Evolutionary conservation across 352 stramenopile genomes (phyloP), one percentile per base, ranked within the genome.

Genomic region (Globisporangium abappressorium): DNA sequence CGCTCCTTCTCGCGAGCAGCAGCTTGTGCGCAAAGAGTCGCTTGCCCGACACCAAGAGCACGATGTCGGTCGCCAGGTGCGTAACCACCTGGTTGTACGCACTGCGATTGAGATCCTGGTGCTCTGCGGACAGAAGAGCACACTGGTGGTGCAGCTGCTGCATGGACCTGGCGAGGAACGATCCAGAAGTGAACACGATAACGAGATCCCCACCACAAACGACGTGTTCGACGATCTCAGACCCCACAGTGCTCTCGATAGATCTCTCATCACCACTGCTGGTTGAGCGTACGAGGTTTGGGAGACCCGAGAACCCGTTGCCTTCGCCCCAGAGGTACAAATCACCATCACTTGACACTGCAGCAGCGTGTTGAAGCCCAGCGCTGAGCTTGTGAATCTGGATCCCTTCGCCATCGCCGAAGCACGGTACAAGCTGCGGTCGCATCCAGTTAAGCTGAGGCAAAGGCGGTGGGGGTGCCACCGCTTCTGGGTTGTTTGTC

Each of bases 271-370:
- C 5, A 26, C 12, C 53, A n/a, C 22, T 5, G 1, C 33, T 22
- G 33, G 47, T 3, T 9, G 57, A 62, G 26, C 36, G 38, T 8
- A 69, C 62, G 24, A 82, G 54, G 54, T 41, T 69, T 43, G 67
- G 65, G 1, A 70, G 3, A 47, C 38, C n/a, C 3, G 51, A 33
- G 8, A 68, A 54, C 0, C 57, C 63, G 8, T 66, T 34, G 4
- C 57, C 43, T 24, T 81, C 74, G 5, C 82, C 82, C 97, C 97
- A 99, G 38, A 96, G 83, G 70, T 97, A 99, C 1, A 99, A 70
- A 71, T 97, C 89, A 12, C 95, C 96, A 24, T 80, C 77, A 3
- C 77, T 71, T 12, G 92, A 97, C 24, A 99, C 74, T 5, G 89
- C 94, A 0, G 90, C 85, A 5, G 86, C 91, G 70, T 99, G 95